Percentiles rank a stretch among this genome's conserved stretches.
These are phyloP conservation scores for Mucor saturninus DNA, from an alignment of 371 early-diverging fungal species.

Conservation along the genomic window DNA sequence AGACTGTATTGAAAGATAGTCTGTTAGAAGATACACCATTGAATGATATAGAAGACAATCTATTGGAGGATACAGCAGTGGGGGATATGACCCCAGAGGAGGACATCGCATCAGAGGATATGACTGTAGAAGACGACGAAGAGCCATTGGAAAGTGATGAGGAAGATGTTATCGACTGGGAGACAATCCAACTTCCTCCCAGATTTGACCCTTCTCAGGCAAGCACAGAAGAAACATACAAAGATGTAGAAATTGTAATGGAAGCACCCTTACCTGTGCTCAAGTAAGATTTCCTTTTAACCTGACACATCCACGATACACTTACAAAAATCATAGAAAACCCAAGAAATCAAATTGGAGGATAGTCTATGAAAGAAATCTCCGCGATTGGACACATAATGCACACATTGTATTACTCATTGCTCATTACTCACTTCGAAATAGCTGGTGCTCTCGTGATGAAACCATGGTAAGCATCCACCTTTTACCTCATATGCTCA, in stretches of 20 bases:
- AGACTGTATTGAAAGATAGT: too few relatives aligned
- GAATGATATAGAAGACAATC: too few relatives aligned
- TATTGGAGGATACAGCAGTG: not conserved
- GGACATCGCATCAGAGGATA: not conserved
- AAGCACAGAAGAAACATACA: constrained; percentile 16
- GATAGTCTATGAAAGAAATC: constrained; percentile 33
- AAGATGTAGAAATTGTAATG: constrained; percentile 48
- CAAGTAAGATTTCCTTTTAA: constrained; percentile 24
- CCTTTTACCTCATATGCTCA: too few relatives aligned
- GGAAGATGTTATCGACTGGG: constrained; percentile 37
- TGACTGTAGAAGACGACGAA: constrained; percentile 1
- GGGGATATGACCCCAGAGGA: not conserved
- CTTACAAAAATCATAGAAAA: not conserved
- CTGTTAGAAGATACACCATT: too few relatives aligned
- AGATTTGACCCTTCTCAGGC: not conserved
- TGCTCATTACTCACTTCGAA: constrained; percentile 46
- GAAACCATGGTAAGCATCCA: constrained; percentile 34
- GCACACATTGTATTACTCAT: constrained; percentile 39
- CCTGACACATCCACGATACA: too few relatives aligned
- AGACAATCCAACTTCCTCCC: constrained; percentile 24
- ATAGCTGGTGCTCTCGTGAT: constrained; percentile 41
- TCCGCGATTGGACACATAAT: constrained; percentile 50
- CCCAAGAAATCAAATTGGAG: constrained; percentile 40
- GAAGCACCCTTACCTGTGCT: constrained; percentile 31
- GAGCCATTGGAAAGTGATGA: not conserved